phyloP scores from a whole-genome alignment of 805 yeast genomes.

The Kazachstania kunashirensis region DNA sequence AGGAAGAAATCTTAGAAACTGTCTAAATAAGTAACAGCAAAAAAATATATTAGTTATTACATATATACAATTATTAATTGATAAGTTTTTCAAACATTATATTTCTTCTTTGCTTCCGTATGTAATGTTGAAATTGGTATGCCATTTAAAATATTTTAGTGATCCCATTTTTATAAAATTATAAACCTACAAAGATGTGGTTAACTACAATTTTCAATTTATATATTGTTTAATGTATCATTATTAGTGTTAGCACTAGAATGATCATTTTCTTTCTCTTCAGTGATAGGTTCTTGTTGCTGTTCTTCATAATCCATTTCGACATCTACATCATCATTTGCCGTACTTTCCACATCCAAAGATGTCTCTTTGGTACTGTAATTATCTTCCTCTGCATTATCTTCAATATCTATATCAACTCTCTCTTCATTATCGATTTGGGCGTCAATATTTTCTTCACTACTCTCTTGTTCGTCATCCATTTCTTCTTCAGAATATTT shows the following conservation, averaged over 20 bases:
- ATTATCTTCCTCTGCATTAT: neutral
- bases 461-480: constrained; percentile 4
- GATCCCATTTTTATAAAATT: too few relatives aligned
- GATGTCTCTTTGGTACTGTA: neutral
- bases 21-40: constrained; percentile 45
- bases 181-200: too few relatives aligned
- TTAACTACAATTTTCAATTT: too few relatives aligned
- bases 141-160: too few relatives aligned
- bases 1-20: constrained; percentile 94
- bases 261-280: too few relatives aligned
- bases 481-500: constrained; percentile 1
- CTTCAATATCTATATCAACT: neutral
- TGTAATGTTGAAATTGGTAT: too few relatives aligned
- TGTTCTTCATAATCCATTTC: too few relatives aligned
- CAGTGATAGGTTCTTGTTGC: too few relatives aligned
- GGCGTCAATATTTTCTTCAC: constrained; percentile 1
- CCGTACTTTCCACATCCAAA: too few relatives aligned
- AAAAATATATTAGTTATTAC: constrained; percentile 5
- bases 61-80: constrained; percentile 9
- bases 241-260: too few relatives aligned
- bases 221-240: too few relatives aligned
- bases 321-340: too few relatives aligned
- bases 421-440: neutral
- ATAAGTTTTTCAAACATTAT: constrained; percentile 5
- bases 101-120: neutral